Conservation (phyloP, 176 grass and related monocot genomes). For the Alloteropsis semialata region DNA sequence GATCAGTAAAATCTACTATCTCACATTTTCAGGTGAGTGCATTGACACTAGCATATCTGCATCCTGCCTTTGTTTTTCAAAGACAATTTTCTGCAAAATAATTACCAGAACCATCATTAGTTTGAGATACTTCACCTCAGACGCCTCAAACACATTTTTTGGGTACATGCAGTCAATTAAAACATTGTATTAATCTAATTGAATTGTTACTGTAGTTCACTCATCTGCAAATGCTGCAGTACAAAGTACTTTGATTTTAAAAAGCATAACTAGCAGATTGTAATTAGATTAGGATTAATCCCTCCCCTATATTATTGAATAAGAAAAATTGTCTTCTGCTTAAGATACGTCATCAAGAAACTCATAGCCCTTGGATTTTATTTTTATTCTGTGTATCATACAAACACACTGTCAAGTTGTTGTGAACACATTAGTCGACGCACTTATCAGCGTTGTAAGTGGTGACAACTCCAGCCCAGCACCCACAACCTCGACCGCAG, state of each 20-base stretch:
- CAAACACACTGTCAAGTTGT: not conserved
- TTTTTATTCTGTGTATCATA: not conserved
- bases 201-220: not conserved
- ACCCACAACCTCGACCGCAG: not conserved
- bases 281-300: not conserved
- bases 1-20: slow-evolving; percentile 78
- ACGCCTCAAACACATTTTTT: not conserved
- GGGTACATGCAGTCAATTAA: not conserved
- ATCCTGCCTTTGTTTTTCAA: slow-evolving; percentile 14
- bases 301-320: not conserved
- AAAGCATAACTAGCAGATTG: not conserved
- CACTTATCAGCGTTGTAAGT: not conserved
- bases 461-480: not conserved
- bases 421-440: not conserved
- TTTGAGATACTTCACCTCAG: not conserved
- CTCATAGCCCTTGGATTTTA: not conserved
- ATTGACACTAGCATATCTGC: not conserved
- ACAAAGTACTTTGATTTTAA: not conserved
- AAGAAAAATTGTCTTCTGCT: not conserved
- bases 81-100: slow-evolving; percentile 5
- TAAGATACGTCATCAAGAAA: not conserved
- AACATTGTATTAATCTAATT: not conserved
- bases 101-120: not conserved
- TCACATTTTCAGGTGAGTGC: slow-evolving; percentile 72
- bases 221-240: not conserved